Percentiles rank a stretch among this genome's conserved stretches.
Conservation (phyloP, 139 green algal species). For the Ettlia oleoabundans region DNA sequence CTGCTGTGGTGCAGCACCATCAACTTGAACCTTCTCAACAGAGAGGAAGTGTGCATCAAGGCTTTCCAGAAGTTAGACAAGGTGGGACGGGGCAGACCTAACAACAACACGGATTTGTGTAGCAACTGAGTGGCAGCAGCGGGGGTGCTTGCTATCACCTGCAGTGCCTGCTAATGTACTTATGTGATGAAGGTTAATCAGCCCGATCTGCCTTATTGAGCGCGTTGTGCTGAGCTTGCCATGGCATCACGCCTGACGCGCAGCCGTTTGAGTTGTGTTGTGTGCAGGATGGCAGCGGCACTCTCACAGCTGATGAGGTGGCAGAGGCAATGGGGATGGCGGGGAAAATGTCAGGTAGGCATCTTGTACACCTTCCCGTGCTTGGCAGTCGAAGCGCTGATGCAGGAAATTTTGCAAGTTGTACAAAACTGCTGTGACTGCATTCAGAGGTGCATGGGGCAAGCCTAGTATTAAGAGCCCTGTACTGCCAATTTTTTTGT, state of each 20-base stretch:
- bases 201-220: no score
- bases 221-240: no score
- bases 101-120: no score
- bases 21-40: conserved; percentile 67
- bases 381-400: neutral
- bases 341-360: conserved; percentile 9
- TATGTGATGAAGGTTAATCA: no score
- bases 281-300: conserved; percentile 30
- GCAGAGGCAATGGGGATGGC: conserved; percentile 21
- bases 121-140: no score
- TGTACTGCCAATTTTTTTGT: neutral
- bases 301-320: conserved; percentile 26
- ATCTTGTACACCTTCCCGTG: neutral
- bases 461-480: no score
- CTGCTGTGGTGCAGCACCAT: conserved; percentile 43
- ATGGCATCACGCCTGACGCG: no score
- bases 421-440: no score
- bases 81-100: neutral
- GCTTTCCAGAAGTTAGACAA: conserved; percentile 62
- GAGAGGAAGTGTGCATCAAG: conserved; percentile 60
- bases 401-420: neutral
- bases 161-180: no score
- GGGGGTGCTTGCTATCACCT: no score
- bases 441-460: no score
- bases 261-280: neutral